Percentiles rank a stretch among this genome's conserved stretches.
Evolutionary conservation across 768 basidiomycete species (phyloP).

Genomic region (Calvatia gigantea): DNA sequence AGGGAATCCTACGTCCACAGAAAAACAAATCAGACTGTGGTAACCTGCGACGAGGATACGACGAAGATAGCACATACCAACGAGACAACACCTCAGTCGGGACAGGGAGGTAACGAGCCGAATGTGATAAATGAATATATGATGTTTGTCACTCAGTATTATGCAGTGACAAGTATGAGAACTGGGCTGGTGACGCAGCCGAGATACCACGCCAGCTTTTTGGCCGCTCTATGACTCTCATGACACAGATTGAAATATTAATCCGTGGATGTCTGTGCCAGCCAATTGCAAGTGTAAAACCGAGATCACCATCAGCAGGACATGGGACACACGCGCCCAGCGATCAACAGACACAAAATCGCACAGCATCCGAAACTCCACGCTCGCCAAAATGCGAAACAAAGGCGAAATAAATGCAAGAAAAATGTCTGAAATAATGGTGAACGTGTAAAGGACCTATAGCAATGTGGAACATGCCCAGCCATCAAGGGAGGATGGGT

Average conservation of each 20-base stretch:
- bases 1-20: not conserved
- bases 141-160: too few relatives aligned
- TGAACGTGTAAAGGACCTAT: not conserved
- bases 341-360: not conserved
- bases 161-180: not conserved
- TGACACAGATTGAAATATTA: not conserved
- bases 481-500: not conserved
- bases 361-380: too few relatives aligned
- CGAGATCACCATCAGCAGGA: not conserved
- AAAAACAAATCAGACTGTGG: not conserved
- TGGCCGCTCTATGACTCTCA: not conserved
- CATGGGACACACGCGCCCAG: not conserved
- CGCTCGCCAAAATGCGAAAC: not conserved
- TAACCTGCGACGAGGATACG: not conserved
- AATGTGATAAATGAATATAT: too few relatives aligned
- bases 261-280: not conserved
- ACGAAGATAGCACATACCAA: too few relatives aligned
- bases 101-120: too few relatives aligned
- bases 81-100: too few relatives aligned
- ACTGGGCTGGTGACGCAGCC: not conserved
- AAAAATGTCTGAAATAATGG: not conserved
- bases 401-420: not conserved
- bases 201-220: not conserved
- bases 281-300: not conserved
- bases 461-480: not conserved